Evolutionary conservation across 1,284 basidiomycete genomes (phyloP).

Genomic region (Sphagnurus paluster): DNA sequence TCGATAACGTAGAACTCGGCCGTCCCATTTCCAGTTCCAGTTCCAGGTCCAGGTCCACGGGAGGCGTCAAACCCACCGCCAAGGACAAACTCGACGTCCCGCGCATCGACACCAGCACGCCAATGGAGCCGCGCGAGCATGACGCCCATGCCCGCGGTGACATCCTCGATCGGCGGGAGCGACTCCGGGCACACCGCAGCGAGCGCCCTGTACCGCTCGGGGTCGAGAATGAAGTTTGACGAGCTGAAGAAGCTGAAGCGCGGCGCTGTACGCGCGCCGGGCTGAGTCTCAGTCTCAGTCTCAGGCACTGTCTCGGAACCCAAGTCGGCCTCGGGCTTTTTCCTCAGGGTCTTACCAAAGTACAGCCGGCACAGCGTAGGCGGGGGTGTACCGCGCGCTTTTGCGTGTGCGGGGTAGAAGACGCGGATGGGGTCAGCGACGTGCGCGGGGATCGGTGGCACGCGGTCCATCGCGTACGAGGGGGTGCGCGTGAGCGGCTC

Average conservation of each 20-base stretch:
- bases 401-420: constrained; percentile 16
- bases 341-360: constrained; percentile 19
- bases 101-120: constrained; percentile 26
- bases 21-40: too few species aligned
- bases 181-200: background rate
- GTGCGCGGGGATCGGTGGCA: constrained; percentile 13
- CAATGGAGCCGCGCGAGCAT: constrained; percentile 29
- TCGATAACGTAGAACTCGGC: constrained; percentile 27
- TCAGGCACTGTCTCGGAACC: too few species aligned
- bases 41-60: too few species aligned
- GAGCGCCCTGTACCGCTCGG: background rate
- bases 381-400: constrained; percentile 2
- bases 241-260: constrained; percentile 21
- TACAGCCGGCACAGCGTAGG: constrained; percentile 21
- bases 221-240: constrained; percentile 20
- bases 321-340: too few species aligned
- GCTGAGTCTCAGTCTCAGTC: too few species aligned
- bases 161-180: constrained; percentile 15
- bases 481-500: constrained; percentile 1
- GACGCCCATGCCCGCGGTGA: constrained; percentile 31
- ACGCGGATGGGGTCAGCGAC: constrained; percentile 8
- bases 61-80: constrained; percentile 23
- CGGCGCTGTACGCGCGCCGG: too few species aligned
- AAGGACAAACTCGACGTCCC: constrained; percentile 34
- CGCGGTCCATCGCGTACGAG: constrained; percentile 21